These are phyloP conservation scores for Allantophomopsis lycopodina DNA, from an alignment of 2,329 filamentous ascomycete genomes.

Conservation along the genomic window DNA sequence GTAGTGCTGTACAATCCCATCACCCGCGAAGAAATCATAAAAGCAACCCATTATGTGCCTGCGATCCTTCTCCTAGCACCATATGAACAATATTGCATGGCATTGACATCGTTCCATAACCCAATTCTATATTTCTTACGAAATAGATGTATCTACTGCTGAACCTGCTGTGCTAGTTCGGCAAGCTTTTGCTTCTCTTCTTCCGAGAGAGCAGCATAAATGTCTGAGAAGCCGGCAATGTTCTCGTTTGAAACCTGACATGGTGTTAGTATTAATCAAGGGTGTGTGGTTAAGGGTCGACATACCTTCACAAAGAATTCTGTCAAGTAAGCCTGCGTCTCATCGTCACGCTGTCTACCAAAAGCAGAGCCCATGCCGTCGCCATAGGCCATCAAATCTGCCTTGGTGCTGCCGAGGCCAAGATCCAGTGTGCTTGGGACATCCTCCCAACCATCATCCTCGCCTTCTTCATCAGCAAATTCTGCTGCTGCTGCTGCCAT, in stretches of 20 bases:
- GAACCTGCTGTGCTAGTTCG: slow-evolving; percentile 15
- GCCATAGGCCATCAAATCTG: slow-evolving; percentile 69
- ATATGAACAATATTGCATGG: no score
- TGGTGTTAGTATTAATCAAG: neutral
- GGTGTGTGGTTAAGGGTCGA: neutral
- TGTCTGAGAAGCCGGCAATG: slow-evolving; percentile 20
- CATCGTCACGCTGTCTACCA: slow-evolving; percentile 65
- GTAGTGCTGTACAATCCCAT: no score
- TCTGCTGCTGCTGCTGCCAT: slow-evolving; percentile 43
- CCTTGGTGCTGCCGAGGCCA: slow-evolving; percentile 51
- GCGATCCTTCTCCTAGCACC: no score
- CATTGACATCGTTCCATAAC: no score
- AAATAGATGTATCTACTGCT: no score
- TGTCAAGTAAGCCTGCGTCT: slow-evolving; percentile 73
- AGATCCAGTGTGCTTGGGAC: slow-evolving; percentile 66
- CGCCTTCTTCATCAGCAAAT: slow-evolving; percentile 48
- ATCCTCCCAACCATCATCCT: slow-evolving; percentile 84
- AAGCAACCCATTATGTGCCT: no score
- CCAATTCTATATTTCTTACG: no score
- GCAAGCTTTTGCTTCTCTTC: slow-evolving; percentile 33
- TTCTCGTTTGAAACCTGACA: slow-evolving; percentile 13
- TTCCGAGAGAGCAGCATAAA: slow-evolving; percentile 20
- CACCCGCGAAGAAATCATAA: no score
- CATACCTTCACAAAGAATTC: slow-evolving; percentile 56
- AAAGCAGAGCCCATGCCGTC: slow-evolving; percentile 34